Evolutionary conservation across 306 rosid species (phyloP).

Genomic region (Vachellia pachyceras): DNA sequence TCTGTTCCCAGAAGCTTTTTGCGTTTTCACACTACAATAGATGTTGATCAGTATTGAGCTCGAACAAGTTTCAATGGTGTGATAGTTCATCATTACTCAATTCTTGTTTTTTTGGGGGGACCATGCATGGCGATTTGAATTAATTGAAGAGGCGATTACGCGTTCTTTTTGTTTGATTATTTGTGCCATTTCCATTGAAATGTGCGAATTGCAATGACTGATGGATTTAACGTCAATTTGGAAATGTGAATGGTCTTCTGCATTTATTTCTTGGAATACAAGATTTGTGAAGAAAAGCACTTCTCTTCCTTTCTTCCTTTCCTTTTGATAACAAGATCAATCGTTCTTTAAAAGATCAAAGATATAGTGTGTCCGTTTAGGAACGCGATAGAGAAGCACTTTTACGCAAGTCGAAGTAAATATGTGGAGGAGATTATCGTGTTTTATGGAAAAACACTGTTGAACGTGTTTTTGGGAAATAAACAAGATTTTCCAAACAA

Average conservation of each 20-base stretch:
- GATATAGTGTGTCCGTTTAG: too few relatives aligned
- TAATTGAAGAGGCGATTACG: background rate
- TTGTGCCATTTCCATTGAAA: background rate
- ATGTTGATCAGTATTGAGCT: background rate
- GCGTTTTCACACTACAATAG: background rate
- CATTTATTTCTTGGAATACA: background rate
- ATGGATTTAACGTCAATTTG: background rate
- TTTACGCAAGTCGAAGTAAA: too few relatives aligned
- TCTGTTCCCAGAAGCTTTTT: background rate
- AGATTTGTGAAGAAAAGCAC: background rate
- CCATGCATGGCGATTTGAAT: background rate
- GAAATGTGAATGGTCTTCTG: background rate
- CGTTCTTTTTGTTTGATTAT: background rate
- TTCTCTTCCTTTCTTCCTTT: background rate
- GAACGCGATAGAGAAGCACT: too few relatives aligned
- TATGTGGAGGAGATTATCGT: too few relatives aligned
- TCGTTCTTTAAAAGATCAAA: too few relatives aligned
- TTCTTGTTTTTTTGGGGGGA: background rate
- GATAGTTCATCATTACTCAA: background rate
- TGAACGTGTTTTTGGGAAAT: too few relatives aligned
- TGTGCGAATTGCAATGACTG: background rate
- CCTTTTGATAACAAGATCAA: too few relatives aligned
- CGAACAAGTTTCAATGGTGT: background rate
- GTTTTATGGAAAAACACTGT: too few relatives aligned
- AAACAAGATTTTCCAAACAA: too few relatives aligned